A percentile compares a stretch with the other conserved stretches of the same genome.
Evolutionary conservation across 139 green algal species (phyloP).

Genomic region (Chlamydomonas eustigma): DNA sequence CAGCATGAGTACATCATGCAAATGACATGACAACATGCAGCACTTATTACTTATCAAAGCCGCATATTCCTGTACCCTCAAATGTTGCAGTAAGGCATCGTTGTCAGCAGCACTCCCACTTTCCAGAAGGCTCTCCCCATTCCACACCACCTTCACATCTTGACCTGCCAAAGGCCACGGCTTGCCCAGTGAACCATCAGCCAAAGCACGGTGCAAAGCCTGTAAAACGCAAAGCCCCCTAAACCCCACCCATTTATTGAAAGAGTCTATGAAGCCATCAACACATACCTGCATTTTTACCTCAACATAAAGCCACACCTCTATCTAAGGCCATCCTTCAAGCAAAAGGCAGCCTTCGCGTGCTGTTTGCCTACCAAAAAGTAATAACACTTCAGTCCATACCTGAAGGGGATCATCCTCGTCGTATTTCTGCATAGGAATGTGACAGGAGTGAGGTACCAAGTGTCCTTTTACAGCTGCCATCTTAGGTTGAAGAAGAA

Average conservation of each 20-base stretch:
- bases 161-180: neutral
- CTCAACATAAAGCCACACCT: neutral
- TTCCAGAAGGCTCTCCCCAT: neutral
- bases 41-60: neutral
- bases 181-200: neutral
- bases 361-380: no score
- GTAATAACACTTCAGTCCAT: neutral
- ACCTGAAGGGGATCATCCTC: neutral
- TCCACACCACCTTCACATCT: neutral
- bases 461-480: neutral
- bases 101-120: neutral
- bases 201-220: neutral
- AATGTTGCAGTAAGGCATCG: neutral
- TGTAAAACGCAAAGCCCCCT: neutral
- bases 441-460: neutral
- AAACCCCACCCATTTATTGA: neutral
- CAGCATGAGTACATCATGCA: neutral
- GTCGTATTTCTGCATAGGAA: neutral
- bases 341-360: no score
- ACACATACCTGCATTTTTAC: neutral
- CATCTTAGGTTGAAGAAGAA: neutral
- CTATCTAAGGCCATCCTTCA: no score
- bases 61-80: neutral
- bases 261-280: neutral
- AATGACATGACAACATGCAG: neutral